A percentile compares a stretch with the other conserved stretches of the same genome.
phyloP scores from a whole-genome alignment of 108 stramenopile genomes.

The Mediolabrus comicus region DNA sequence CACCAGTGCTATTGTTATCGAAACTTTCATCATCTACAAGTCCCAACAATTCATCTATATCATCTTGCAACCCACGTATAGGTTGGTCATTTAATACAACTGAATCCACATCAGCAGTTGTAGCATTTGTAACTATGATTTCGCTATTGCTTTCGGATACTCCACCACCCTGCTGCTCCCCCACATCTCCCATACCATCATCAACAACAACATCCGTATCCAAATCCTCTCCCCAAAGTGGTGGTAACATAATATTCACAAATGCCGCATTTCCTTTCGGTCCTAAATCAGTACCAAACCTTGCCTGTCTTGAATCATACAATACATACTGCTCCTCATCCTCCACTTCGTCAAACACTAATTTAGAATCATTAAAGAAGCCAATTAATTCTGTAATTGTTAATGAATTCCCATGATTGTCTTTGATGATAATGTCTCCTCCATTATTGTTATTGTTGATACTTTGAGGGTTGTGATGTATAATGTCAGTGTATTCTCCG shows the following conservation, averaged over 20 bases:
- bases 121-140: no score
- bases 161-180: not conserved
- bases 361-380: conserved; percentile 1
- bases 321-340: conserved; percentile 10
- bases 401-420: not conserved
- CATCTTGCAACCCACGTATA: not conserved
- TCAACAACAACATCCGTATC: not conserved
- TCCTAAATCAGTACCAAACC: conserved; percentile 24
- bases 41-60: not conserved
- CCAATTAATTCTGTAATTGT: not conserved
- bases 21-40: not conserved
- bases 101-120: not conserved
- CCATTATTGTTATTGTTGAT: not conserved
- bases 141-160: no score
- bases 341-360: not conserved
- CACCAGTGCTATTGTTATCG: no score
- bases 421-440: not conserved
- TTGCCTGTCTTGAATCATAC: conserved; percentile 23
- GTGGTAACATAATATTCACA: conserved; percentile 23
- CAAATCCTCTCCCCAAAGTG: not conserved
- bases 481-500: not conserved
- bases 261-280: conserved; percentile 11
- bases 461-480: not conserved
- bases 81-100: not conserved
- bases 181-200: not conserved